Conservation (phyloP, 2,329 filamentous ascomycete species). For the Monilinia laxa region DNA sequence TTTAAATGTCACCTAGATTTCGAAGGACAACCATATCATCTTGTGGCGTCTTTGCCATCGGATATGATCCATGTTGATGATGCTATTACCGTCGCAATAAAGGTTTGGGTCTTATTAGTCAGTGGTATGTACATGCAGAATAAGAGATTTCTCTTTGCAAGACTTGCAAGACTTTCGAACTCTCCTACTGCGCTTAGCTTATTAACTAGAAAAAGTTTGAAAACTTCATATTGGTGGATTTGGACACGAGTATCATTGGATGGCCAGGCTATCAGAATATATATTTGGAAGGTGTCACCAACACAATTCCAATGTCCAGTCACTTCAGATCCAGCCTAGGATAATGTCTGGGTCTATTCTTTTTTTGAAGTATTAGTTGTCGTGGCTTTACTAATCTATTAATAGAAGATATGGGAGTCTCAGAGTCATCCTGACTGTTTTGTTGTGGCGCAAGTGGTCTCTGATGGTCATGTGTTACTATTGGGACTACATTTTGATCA, state of each 20-base stretch:
- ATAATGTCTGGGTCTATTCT: not conserved
- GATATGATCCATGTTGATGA: conserved; percentile 25
- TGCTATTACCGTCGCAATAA: conserved; percentile 45
- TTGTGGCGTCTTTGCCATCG: conserved; percentile 20
- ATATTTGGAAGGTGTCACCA: conserved; percentile 42
- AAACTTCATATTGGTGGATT: conserved; percentile 49
- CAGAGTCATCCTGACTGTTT: not conserved
- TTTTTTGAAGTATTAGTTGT: not conserved
- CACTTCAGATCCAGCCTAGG: conserved; percentile 29
- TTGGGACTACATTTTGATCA: not conserved
- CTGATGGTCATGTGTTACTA: not conserved
- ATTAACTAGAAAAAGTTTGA: conserved; percentile 55
- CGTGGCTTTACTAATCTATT: not conserved
- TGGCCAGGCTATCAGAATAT: conserved; percentile 50
- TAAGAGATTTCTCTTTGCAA: conserved; percentile 47
- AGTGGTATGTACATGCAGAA: conserved; percentile 47
- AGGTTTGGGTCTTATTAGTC: conserved; percentile 51
- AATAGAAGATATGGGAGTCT: not conserved
- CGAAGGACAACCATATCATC: conserved; percentile 29
- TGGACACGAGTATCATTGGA: conserved; percentile 48
- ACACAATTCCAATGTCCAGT: conserved; percentile 26
- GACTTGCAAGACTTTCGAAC: conserved; percentile 51
- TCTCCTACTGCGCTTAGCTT: conserved; percentile 51
- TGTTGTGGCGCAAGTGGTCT: conserved; percentile 6
- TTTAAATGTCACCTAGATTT: conserved; percentile 16